These are phyloP conservation scores for Torulaspora globosa DNA, from an alignment of 1,139 yeast species.

Conservation along the genomic window DNA sequence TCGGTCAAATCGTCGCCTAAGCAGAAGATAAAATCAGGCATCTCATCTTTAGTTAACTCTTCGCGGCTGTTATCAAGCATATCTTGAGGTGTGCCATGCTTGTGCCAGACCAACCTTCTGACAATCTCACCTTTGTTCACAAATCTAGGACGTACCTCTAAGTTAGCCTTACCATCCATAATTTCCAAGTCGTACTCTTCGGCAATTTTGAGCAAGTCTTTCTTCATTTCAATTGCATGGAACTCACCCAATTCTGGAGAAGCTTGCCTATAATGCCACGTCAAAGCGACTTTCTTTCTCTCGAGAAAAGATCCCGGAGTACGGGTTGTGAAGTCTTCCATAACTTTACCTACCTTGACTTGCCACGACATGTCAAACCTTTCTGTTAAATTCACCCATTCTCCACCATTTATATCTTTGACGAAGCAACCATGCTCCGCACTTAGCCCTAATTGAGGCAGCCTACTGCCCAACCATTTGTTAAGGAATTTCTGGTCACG, in stretches of 20 bases:
- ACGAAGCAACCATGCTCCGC: slow-evolving; percentile 98
- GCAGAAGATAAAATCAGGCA: slow-evolving; percentile 83
- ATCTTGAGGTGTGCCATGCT: slow-evolving; percentile 47
- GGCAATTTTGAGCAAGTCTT: slow-evolving; percentile 61
- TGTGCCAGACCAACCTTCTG: slow-evolving; percentile 62
- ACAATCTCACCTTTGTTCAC: slow-evolving; percentile 97
- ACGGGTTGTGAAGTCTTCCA: slow-evolving; percentile 69
- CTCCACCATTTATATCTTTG: slow-evolving; percentile 55
- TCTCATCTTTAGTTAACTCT: slow-evolving; percentile 44
- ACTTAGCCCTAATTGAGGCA: slow-evolving; percentile 65
- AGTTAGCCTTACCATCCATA: slow-evolving; percentile 96
- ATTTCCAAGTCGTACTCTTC: slow-evolving; percentile 80
- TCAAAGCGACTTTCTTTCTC: slow-evolving; percentile 84
- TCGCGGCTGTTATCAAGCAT: slow-evolving; percentile 37
- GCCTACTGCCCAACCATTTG: slow-evolving; percentile 74
- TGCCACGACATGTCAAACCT: slow-evolving; percentile 95
- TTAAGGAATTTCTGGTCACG: slow-evolving; percentile 89
- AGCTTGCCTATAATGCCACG: slow-evolving; percentile 96
- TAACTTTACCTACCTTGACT: slow-evolving; percentile 65
- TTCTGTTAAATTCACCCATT: slow-evolving; percentile 84
- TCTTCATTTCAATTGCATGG: slow-evolving; percentile 73
- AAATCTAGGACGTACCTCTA: slow-evolving; percentile 91
- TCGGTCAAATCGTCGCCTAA: slow-evolving; percentile 96
- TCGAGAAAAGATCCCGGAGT: slow-evolving; percentile 92
- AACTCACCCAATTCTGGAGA: slow-evolving; percentile 89